Conservation (phyloP, 73 alveolate species). For the Symbiodinium natans region DNA sequence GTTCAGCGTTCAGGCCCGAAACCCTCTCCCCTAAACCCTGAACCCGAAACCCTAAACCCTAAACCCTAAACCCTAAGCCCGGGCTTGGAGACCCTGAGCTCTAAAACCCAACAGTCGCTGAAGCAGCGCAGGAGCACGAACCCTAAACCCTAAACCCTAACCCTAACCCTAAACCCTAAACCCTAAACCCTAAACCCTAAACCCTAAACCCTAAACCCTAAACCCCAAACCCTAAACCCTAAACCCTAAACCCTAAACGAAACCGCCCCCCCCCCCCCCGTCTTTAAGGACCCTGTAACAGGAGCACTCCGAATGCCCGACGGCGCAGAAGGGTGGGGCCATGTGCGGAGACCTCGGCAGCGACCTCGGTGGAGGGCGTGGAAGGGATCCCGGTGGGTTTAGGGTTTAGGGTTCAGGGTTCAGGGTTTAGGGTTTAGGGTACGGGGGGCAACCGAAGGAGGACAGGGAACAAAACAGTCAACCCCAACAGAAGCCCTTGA, state of each 20-base stretch:
- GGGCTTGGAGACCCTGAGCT: neutral
- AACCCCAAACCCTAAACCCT: too few relatives aligned
- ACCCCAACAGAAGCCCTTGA: too few relatives aligned
- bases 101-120: neutral
- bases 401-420: conserved; percentile 1
- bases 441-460: too few relatives aligned
- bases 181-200: too few relatives aligned
- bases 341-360: conserved; percentile 86
- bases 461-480: too few relatives aligned
- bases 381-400: too few relatives aligned
- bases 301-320: conserved; percentile 90
- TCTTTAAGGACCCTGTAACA: neutral
- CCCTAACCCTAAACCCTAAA: neutral
- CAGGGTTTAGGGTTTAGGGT: neutral
- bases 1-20: too few relatives aligned
- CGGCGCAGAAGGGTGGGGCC: conserved; percentile 94
- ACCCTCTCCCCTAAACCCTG: too few relatives aligned
- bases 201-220: too few relatives aligned
- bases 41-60: neutral
- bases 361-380: neutral
- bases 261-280: too few relatives aligned
- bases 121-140: neutral
- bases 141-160: neutral
- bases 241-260: too few relatives aligned
- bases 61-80: neutral